A percentile compares a stretch with the other conserved stretches of the same genome.
phyloP scores from a whole-genome alignment of 176 grass and related monocot genomes.

The Chrysopogon serrulatus region DNA sequence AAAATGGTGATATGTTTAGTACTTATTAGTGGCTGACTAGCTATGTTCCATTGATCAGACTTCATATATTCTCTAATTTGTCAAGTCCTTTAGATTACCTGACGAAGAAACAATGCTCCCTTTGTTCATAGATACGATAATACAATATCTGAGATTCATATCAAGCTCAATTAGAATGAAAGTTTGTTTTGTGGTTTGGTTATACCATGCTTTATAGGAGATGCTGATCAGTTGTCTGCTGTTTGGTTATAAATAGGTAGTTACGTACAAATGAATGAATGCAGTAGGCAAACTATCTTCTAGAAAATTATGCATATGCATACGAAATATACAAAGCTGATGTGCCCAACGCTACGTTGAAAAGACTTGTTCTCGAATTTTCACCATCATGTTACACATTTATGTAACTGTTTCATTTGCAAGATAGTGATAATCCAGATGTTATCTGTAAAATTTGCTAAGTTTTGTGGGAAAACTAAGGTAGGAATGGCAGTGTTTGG shows the following conservation, averaged over 20 bases:
- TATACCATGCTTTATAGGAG: background rate
- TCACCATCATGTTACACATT: background rate
- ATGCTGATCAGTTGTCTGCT: background rate
- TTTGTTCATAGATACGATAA: background rate
- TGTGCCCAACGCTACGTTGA: background rate
- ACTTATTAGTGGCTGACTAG: background rate
- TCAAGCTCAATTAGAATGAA: too few relatives aligned
- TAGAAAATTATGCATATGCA: background rate
- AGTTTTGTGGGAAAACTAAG: background rate
- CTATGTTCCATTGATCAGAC: background rate
- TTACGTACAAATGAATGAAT: background rate
- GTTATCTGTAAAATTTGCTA: conserved; percentile 1
- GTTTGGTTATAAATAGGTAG: background rate
- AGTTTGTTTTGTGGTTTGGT: background rate
- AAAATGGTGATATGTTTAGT: background rate
- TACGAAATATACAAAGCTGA: background rate
- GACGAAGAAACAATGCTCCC: background rate
- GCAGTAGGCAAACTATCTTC: background rate
- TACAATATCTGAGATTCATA: too few relatives aligned
- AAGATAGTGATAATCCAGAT: background rate
- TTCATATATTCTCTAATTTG: background rate
- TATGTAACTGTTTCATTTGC: background rate
- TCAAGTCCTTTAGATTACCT: background rate
- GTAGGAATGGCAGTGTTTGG: background rate
- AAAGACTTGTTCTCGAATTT: background rate